A percentile compares a stretch with the other conserved stretches of the same genome.
Evolutionary conservation across 768 basidiomycete species (phyloP).

Genomic region (Naganishia kalamii): DNA sequence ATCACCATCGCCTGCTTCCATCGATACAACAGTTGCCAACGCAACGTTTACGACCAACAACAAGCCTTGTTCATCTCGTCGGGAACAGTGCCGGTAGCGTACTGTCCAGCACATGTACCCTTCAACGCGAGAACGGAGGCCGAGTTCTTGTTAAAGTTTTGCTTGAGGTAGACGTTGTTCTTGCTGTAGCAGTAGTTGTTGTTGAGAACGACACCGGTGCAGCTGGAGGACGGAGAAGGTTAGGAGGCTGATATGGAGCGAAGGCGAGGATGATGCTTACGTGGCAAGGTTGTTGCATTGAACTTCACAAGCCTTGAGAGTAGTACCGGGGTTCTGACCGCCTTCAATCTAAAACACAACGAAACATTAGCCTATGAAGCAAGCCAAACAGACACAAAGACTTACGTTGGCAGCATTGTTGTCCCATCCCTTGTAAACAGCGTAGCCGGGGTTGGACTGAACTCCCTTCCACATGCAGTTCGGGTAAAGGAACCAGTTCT

Average conservation of each 20-base stretch:
- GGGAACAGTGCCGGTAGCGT: background rate
- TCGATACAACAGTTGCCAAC: background rate
- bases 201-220: constrained; percentile 7
- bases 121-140: constrained; percentile 88
- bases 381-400: background rate
- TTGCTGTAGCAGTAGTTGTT: constrained; percentile 7
- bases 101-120: constrained; percentile 32
- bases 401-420: constrained; percentile 12
- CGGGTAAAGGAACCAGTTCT: background rate
- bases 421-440: constrained; percentile 6
- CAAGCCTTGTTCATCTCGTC: constrained; percentile 4
- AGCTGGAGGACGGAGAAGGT: background rate
- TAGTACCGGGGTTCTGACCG: constrained; percentile 1
- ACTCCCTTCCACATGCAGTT: constrained; percentile 1
- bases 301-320: constrained; percentile 4
- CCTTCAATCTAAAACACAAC: background rate
- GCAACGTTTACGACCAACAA: background rate
- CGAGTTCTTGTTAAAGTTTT: constrained; percentile 78
- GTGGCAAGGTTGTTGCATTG: constrained; percentile 5
- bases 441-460: background rate
- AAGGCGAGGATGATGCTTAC: background rate
- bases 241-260: too few relatives aligned
- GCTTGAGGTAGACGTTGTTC: constrained; percentile 72
- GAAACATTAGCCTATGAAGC: too few relatives aligned
- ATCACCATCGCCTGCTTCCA: background rate